A percentile compares a stretch with the other conserved stretches of the same genome.
Conservation (phyloP, 2,329 filamentous ascomycete genomes). For the Colletotrichum godetiae region DNA sequence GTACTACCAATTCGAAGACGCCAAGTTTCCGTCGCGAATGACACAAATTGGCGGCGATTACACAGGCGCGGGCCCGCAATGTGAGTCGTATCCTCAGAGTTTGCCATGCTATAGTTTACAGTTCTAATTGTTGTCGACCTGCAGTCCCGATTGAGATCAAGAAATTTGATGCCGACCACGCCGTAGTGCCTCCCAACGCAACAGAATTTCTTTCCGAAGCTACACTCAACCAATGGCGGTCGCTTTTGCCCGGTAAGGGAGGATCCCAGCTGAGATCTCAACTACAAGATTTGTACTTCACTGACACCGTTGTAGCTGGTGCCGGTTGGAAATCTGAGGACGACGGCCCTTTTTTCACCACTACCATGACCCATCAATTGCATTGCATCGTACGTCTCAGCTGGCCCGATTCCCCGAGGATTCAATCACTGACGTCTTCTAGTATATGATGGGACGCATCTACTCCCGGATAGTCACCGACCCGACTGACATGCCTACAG, state of each 20-base stretch:
- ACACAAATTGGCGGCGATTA: conserved; percentile 53
- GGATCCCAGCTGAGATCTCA: neutral
- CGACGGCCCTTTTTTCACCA: conserved; percentile 52
- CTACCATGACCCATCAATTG: conserved; percentile 53
- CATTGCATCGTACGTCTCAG: conserved; percentile 49
- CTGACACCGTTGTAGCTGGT: conserved; percentile 39
- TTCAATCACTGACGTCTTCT: neutral
- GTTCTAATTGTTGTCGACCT: neutral
- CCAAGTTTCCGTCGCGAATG: conserved; percentile 3
- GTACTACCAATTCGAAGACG: conserved; percentile 29
- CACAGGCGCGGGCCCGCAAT: conserved; percentile 48
- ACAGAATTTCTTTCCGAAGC: conserved; percentile 52
- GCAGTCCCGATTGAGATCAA: conserved; percentile 50
- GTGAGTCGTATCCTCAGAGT: conserved; percentile 39
- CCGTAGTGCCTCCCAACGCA: conserved; percentile 51
- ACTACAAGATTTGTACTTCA: neutral
- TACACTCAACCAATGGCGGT: conserved; percentile 51
- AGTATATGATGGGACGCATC: conserved; percentile 50
- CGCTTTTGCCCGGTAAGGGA: conserved; percentile 50
- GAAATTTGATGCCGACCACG: conserved; percentile 51
- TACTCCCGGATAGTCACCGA: conserved; percentile 41
- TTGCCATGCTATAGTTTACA: neutral
- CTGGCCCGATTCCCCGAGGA: too few relatives aligned
- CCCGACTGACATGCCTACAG: conserved; percentile 37
- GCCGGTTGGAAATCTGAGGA: conserved; percentile 47